Conservation (phyloP, 192 early-diverging fungal genomes). For the Kickxella alabastrina region DNA sequence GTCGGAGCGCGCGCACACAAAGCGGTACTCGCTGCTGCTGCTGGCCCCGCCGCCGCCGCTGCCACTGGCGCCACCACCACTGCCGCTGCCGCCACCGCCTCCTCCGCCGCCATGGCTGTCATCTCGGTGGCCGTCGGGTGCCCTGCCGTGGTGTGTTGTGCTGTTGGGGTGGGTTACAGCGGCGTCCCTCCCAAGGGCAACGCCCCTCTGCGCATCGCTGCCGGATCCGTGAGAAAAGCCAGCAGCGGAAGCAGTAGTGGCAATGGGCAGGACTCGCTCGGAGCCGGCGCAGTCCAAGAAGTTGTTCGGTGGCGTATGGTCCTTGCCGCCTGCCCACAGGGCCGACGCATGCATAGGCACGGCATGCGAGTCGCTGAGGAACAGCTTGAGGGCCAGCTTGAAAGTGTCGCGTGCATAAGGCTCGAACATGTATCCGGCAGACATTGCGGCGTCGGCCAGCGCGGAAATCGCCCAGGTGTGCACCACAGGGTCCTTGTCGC, state of each 20-base stretch:
- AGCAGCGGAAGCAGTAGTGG: not conserved
- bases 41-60: constrained; percentile 12
- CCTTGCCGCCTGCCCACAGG: constrained; percentile 36
- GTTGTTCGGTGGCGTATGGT: constrained; percentile 11
- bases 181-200: constrained; percentile 56
- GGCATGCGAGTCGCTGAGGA: constrained; percentile 85
- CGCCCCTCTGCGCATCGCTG: not conserved
- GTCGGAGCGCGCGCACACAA: constrained; percentile 57
- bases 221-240: no score
- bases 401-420: constrained; percentile 85
- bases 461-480: constrained; percentile 90
- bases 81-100: constrained; percentile 12
- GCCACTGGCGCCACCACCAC: constrained; percentile 18
- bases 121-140: constrained; percentile 22
- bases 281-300: not conserved
- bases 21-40: constrained; percentile 8
- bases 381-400: constrained; percentile 80
- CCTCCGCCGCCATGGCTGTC: constrained; percentile 11
- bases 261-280: constrained; percentile 19
- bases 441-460: constrained; percentile 77
- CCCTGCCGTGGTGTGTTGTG: constrained; percentile 53
- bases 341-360: constrained; percentile 33
- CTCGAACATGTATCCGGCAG: constrained; percentile 89
- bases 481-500: constrained; percentile 90
- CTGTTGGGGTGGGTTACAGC: constrained; percentile 60